phyloP scores from a whole-genome alignment of 305 asterid genomes.

The Fraxinus sp. region DNA sequence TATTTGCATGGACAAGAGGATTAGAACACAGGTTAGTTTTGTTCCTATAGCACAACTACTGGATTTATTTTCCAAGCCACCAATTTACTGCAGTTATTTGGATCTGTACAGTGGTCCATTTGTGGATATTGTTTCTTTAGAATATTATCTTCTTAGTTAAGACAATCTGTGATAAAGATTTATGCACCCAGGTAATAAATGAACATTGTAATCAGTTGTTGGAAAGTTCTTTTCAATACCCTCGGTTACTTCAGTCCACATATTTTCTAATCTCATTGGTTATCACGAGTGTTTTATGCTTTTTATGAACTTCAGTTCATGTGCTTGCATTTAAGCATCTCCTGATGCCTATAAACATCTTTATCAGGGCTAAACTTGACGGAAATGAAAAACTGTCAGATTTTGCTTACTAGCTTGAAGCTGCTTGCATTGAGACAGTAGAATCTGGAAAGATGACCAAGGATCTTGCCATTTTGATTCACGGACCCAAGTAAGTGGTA shows the following conservation, averaged over 20 bases:
- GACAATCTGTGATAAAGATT: not conserved
- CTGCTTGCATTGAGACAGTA: conserved; percentile 72
- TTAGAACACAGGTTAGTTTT: conserved; percentile 67
- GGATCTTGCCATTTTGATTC: conserved; percentile 75
- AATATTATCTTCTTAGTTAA: not conserved
- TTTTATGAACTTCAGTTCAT: not conserved
- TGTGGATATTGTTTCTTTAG: not conserved
- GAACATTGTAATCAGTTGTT: not conserved
- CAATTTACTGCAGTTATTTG: not conserved
- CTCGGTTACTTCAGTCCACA: not conserved
- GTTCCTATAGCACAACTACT: not conserved
- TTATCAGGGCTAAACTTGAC: conserved; percentile 76
- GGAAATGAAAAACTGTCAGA: conserved; percentile 57
- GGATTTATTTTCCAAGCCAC: not conserved
- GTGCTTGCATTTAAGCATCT: not conserved
- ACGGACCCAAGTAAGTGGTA: conserved; percentile 75
- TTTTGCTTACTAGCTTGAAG: conserved; percentile 69
- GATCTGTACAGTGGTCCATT: not conserved
- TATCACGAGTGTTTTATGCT: no score
- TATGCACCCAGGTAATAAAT: no score
- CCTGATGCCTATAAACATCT: conserved; percentile 11
- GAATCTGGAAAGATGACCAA: conserved; percentile 93
- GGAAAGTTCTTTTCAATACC: not conserved
- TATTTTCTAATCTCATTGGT: not conserved
- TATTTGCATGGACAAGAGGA: conserved; percentile 93